Conservation (phyloP, 2,329 filamentous ascomycete species). For the Cordyceps cicadae region DNA sequence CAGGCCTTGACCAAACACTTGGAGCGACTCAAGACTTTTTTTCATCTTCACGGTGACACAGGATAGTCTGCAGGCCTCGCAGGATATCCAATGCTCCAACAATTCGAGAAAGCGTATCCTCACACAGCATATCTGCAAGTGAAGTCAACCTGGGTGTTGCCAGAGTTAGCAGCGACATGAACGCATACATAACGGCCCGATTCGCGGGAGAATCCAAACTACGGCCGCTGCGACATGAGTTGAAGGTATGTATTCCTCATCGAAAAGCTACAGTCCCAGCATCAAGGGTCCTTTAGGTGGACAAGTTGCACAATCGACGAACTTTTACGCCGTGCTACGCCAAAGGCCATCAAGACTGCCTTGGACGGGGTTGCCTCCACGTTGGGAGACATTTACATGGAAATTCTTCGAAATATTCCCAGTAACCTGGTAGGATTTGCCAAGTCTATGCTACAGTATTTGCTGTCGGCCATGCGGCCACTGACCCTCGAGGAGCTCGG, state of each 20-base stretch:
- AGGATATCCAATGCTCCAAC: background rate
- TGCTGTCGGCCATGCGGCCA: slow-evolving; percentile 5
- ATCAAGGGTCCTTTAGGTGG: slow-evolving; percentile 10
- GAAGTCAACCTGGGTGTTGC: background rate
- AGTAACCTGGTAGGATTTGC: background rate
- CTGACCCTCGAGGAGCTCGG: slow-evolving; percentile 2
- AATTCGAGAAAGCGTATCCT: background rate
- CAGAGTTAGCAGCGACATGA: background rate
- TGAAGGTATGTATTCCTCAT: background rate
- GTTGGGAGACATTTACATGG: slow-evolving; percentile 4
- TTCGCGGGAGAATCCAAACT: background rate
- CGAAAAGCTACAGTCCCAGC: background rate
- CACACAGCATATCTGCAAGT: background rate
- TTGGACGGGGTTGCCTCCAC: slow-evolving; percentile 3
- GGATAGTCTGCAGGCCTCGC: background rate
- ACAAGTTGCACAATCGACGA: slow-evolving; percentile 7
- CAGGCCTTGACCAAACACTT: background rate
- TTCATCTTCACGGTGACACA: slow-evolving; percentile 8
- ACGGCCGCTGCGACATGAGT: background rate
- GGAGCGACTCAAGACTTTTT: slow-evolving; percentile 7
- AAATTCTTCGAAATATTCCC: background rate
- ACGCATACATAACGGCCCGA: background rate
- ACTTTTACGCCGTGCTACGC: background rate
- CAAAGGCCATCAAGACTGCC: slow-evolving; percentile 6
- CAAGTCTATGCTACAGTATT: slow-evolving; percentile 4